Conservation (phyloP, 2,329 filamentous ascomycete genomes). For the Aspergillus persii region DNA sequence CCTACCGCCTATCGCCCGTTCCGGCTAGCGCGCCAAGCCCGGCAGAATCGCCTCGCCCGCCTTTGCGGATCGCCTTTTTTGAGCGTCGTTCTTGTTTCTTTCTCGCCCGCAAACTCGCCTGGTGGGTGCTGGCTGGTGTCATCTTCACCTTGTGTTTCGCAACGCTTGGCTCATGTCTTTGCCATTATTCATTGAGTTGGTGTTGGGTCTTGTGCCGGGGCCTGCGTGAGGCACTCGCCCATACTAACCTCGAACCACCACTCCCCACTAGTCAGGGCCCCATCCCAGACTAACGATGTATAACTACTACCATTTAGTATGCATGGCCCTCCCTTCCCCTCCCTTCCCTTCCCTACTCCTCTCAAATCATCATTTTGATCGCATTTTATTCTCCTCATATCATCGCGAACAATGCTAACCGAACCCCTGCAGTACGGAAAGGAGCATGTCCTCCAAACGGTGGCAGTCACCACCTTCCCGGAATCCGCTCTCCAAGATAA, state of each 20-base stretch:
- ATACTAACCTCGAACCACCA: neutral
- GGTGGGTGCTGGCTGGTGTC: too few relatives aligned
- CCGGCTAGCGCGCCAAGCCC: conserved; percentile 28
- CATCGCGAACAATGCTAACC: conserved; percentile 4
- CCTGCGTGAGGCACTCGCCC: neutral
- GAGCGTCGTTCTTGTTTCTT: too few relatives aligned
- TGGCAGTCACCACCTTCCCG: conserved; percentile 28
- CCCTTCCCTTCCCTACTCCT: neutral
- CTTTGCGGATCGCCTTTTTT: too few relatives aligned
- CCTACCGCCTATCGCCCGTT: conserved; percentile 23
- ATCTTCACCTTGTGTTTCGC: neutral
- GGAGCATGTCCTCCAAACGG: conserved; percentile 32
- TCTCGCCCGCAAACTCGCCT: too few relatives aligned
- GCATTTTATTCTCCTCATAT: too few relatives aligned
- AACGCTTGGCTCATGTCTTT: neutral
- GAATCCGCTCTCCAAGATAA: conserved; percentile 12
- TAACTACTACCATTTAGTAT: neutral
- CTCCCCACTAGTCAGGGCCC: neutral
- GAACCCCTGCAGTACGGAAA: conserved; percentile 28
- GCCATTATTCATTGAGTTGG: neutral
- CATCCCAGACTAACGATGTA: neutral
- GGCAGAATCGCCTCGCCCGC: neutral
- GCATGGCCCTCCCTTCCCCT: neutral
- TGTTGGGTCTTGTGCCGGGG: too few relatives aligned
- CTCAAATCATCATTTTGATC: neutral